These are phyloP conservation scores for Diaporthe citri DNA, from an alignment of 2,329 filamentous ascomycete genomes.

Conservation along the genomic window DNA sequence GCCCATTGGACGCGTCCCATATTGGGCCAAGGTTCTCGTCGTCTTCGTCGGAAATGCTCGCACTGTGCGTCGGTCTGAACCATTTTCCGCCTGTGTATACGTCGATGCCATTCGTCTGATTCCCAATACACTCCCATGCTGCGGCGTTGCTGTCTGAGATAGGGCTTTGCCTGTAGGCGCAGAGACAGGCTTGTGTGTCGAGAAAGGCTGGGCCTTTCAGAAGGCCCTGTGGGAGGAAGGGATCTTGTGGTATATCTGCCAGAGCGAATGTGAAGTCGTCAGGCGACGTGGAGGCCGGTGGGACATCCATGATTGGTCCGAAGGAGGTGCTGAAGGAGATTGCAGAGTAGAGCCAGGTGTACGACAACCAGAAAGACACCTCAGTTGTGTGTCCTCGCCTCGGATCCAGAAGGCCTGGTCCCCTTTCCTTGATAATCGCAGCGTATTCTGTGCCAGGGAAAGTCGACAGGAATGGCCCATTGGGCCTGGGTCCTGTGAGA, in stretches of 20 bases:
- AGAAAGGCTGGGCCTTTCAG: constrained; percentile 54
- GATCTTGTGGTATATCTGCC: constrained; percentile 48
- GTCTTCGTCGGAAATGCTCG: constrained; percentile 38
- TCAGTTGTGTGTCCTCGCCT: background rate
- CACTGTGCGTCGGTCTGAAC: constrained; percentile 52
- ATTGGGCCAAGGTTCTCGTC: constrained; percentile 44
- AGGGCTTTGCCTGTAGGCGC: constrained; percentile 49
- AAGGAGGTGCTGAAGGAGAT: background rate
- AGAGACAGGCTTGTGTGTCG: constrained; percentile 55
- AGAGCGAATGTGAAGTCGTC: background rate
- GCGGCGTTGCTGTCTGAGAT: constrained; percentile 41
- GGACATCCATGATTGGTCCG: background rate
- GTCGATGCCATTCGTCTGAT: constrained; percentile 56
- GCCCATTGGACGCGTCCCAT: constrained; percentile 53
- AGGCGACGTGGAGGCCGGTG: background rate
- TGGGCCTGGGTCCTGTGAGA: background rate
- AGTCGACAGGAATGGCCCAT: background rate
- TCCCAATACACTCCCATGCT: constrained; percentile 60
- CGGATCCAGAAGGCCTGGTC: background rate
- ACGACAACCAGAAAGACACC: background rate
- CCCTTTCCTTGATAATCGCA: background rate
- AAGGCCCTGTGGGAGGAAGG: constrained; percentile 51
- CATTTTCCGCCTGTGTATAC: constrained; percentile 55
- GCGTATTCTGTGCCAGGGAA: background rate
- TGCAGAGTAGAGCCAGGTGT: background rate